phyloP scores from a whole-genome alignment of 306 rosid species.

The Inga laurina region DNA sequence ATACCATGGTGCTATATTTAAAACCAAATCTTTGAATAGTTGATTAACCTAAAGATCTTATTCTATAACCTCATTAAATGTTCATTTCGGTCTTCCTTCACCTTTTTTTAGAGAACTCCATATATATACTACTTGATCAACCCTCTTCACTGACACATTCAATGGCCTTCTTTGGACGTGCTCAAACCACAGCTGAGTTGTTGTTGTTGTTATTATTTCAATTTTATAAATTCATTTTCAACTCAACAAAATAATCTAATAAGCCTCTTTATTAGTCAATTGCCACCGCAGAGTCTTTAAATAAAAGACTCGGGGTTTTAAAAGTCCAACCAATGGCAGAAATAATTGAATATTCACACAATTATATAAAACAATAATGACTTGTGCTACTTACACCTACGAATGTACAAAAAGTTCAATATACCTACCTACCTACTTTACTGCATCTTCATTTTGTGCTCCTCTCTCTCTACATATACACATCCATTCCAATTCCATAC shows the following conservation, averaged over 20 bases:
- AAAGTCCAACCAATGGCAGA: not conserved
- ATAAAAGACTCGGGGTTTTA: not conserved
- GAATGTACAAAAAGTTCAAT: not conserved
- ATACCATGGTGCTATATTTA: no score
- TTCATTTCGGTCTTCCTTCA: no score
- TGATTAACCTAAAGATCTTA: no score
- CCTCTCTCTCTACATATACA: constrained; percentile 47
- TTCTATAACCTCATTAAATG: no score
- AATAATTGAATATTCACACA: not conserved
- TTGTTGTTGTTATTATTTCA: not conserved
- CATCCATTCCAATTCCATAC: constrained; percentile 27
- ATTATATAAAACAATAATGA: not conserved
- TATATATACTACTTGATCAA: no score
- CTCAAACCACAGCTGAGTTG: no score
- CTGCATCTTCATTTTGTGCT: constrained; percentile 55
- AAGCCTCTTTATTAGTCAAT: not conserved
- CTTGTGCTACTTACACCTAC: not conserved
- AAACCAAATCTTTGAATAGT: no score
- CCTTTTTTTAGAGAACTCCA: no score
- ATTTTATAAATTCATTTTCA: not conserved
- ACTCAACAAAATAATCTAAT: not conserved
- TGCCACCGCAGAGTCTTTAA: not conserved
- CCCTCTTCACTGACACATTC: no score
- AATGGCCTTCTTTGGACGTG: no score
- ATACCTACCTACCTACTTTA: constrained; percentile 24